Evolutionary conservation across 257 asterid genomes (phyloP).

Genomic region (Schizonepeta tenuifolia): DNA sequence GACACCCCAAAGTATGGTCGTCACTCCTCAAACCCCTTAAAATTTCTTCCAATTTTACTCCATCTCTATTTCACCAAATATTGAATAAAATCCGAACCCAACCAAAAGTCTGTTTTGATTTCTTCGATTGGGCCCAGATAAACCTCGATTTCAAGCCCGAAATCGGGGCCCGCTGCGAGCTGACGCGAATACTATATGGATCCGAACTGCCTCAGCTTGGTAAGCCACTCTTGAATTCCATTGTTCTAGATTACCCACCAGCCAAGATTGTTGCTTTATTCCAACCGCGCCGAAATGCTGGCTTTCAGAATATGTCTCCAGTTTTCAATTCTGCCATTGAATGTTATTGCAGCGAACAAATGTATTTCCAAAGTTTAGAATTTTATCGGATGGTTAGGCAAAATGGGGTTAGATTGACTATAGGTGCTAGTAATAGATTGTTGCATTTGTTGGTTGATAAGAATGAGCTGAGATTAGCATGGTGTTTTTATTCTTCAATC

Average conservation of each 20-base stretch:
- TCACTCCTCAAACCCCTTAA: constrained; percentile 64
- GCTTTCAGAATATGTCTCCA: constrained; percentile 35
- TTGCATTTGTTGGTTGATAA: constrained; percentile 52
- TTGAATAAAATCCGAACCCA: constrained; percentile 50
- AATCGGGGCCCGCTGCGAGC: constrained; percentile 47
- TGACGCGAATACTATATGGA: constrained; percentile 53
- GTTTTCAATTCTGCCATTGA: constrained; percentile 52
- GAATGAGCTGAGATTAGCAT: constrained; percentile 56
- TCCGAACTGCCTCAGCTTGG: constrained; percentile 54
- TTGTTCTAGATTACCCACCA: constrained; percentile 55
- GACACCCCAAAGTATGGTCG: constrained; percentile 67
- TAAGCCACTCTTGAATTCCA: constrained; percentile 54
- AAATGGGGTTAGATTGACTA: constrained; percentile 43
- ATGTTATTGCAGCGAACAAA: constrained; percentile 53
- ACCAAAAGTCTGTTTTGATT: constrained; percentile 58
- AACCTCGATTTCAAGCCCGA: constrained; percentile 68
- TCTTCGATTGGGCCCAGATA: constrained; percentile 70
- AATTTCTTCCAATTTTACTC: constrained; percentile 50
- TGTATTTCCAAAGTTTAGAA: constrained; percentile 52
- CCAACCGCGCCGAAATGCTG: constrained; percentile 39
- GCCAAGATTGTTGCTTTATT: constrained; percentile 51
- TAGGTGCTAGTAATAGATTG: constrained; percentile 50
- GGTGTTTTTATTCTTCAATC: constrained; percentile 69
- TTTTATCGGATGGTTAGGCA: constrained; percentile 48
- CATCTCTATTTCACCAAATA: constrained; percentile 63